Conservation (phyloP, 2,329 filamentous ascomycete species). For the Sporothrix pallida region DNA sequence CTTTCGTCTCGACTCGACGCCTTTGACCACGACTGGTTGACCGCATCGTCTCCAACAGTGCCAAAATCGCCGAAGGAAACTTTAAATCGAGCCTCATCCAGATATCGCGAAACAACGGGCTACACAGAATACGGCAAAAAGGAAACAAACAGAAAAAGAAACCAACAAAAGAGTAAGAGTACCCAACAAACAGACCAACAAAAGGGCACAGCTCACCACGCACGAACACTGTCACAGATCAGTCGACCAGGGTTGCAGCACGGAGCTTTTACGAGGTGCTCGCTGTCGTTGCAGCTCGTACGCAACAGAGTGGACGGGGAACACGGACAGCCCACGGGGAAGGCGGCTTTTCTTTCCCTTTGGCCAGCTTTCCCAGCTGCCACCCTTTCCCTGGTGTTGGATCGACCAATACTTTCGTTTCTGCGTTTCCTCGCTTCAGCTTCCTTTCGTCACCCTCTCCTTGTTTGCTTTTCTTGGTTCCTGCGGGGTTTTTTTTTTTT, state of each 20-base stretch:
- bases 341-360: slow-evolving; percentile 29
- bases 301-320: slow-evolving; percentile 17
- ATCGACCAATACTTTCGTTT: too few species aligned
- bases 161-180: background rate
- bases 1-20: background rate
- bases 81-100: background rate
- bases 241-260: slow-evolving; percentile 16
- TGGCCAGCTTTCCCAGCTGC: background rate
- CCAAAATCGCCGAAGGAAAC: background rate
- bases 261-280: slow-evolving; percentile 8
- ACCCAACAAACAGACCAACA: background rate
- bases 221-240: background rate
- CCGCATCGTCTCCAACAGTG: background rate
- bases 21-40: background rate
- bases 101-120: background rate
- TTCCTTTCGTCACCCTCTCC: background rate
- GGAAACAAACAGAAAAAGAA: slow-evolving; percentile 4
- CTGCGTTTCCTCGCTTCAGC: too few species aligned
- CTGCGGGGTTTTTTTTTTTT: background rate
- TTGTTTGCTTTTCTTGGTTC: background rate
- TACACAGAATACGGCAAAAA: background rate
- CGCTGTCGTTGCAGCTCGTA: background rate
- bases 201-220: too few species aligned
- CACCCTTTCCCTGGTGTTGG: background rate
- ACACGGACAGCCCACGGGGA: slow-evolving; percentile 25